Conservation (phyloP, 495 filamentous ascomycete species). For the Aspergillus leporis region DNA sequence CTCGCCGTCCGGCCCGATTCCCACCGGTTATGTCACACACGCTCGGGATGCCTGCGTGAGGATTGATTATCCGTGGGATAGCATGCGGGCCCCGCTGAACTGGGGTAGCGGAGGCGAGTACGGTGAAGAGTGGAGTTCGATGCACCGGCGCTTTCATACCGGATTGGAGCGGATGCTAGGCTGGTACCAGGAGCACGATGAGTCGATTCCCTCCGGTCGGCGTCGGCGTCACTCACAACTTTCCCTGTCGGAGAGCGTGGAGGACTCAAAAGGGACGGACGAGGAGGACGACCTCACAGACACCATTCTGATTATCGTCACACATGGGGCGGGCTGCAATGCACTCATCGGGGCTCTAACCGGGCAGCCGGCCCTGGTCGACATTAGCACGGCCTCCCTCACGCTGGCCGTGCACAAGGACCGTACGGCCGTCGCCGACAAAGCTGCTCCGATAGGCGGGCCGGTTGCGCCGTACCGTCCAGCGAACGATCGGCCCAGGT, state of each 20-base stretch:
- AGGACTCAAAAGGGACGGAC: conserved; percentile 52
- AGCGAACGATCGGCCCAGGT: conserved; percentile 34
- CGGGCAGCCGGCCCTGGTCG: conserved; percentile 82
- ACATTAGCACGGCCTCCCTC: conserved; percentile 85
- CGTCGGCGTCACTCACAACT: conserved; percentile 19
- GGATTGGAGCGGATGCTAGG: conserved; percentile 73
- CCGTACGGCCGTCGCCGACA: conserved; percentile 27
- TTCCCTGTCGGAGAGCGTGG: conserved; percentile 41
- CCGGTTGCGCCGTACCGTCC: conserved; percentile 22
- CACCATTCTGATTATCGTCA: conserved; percentile 84
- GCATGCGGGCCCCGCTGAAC: conserved; percentile 68
- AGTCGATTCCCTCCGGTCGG: conserved; percentile 20
- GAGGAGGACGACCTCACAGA: conserved; percentile 64
- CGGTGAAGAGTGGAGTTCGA: conserved; percentile 91
- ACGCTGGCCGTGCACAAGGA: conserved; percentile 82
- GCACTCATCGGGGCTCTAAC: conserved; percentile 89
- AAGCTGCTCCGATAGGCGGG: conserved; percentile 17
- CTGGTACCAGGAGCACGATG: conserved; percentile 72
- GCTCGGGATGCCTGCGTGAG: conserved; percentile 86
- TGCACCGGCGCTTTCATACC: conserved; percentile 85
- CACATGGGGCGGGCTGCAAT: conserved; percentile 97
- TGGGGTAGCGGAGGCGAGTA: conserved; percentile 88
- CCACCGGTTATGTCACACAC: conserved; percentile 83
- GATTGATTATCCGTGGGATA: conserved; percentile 94
- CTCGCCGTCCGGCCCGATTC: conserved; percentile 76